Conservation (phyloP, 1,139 yeast species). For the Wickerhamomyces sp. region DNA sequence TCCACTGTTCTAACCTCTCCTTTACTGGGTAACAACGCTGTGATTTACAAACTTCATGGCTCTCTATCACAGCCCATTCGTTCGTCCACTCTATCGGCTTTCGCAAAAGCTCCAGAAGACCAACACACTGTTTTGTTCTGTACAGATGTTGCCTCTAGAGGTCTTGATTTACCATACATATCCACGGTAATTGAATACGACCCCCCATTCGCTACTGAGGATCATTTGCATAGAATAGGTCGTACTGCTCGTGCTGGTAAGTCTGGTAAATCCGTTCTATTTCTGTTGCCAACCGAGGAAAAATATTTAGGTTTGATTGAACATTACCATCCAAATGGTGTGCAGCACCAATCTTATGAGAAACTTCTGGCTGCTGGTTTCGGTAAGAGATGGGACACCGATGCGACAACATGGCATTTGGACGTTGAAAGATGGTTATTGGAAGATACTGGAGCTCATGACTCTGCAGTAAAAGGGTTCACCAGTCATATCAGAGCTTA, state of each 20-base stretch:
- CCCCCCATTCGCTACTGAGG: constrained; percentile 67
- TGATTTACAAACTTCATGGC: constrained; percentile 83
- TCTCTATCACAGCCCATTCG: constrained; percentile 80
- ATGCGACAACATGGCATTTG: constrained; percentile 95
- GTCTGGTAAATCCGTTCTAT: constrained; percentile 61
- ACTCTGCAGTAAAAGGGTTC: constrained; percentile 69
- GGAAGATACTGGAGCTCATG: constrained; percentile 57
- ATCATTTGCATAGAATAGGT: constrained; percentile 69
- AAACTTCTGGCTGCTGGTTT: constrained; percentile 47
- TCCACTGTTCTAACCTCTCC: constrained; percentile 51
- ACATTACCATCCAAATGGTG: constrained; percentile 61
- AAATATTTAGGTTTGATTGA: constrained; percentile 60
- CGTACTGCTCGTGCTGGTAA: constrained; percentile 73
- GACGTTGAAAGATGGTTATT: constrained; percentile 84
- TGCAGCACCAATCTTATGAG: constrained; percentile 46
- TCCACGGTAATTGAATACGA: constrained; percentile 63
- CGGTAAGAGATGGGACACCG: constrained; percentile 73
- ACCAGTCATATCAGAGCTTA: constrained; percentile 90
- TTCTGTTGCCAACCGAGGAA: constrained; percentile 89
- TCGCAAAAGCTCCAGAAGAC: constrained; percentile 27
- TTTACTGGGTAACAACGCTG: constrained; percentile 39
- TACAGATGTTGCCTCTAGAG: constrained; percentile 77
- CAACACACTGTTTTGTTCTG: constrained; percentile 68
- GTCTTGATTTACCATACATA: constrained; percentile 63
- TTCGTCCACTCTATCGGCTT: constrained; percentile 60